Evolutionary conservation across 1,284 basidiomycete species (phyloP).

Genomic region (Kalmanozyma brasiliensis): DNA sequence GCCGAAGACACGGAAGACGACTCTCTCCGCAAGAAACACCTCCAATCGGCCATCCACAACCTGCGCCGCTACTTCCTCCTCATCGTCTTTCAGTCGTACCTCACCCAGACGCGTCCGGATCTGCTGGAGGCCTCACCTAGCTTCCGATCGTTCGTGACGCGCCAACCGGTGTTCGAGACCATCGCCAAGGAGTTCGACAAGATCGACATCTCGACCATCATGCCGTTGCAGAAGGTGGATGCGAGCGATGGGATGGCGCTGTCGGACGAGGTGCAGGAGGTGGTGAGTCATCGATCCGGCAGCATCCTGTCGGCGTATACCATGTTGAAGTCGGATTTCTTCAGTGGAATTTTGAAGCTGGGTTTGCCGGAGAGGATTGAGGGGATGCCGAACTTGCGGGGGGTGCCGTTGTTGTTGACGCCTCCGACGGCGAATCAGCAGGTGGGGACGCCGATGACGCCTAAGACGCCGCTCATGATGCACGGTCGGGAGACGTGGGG

Average conservation of each 20-base stretch:
- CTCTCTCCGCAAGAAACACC: conserved; percentile 75
- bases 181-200: conserved; percentile 88
- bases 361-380: conserved; percentile 61
- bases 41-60: conserved; percentile 51
- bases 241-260: conserved; percentile 79
- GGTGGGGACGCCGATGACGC: conserved; percentile 38
- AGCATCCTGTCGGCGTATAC: conserved; percentile 89
- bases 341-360: conserved; percentile 70
- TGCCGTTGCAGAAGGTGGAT: conserved; percentile 76
- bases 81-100: conserved; percentile 92
- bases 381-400: conserved; percentile 65
- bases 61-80: conserved; percentile 80
- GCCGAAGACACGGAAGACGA: conserved; percentile 85
- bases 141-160: conserved; percentile 61
- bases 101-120: conserved; percentile 85
- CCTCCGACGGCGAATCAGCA: conserved; percentile 19
- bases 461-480: conserved; percentile 27
- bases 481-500: conserved; percentile 63
- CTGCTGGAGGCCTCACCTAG: conserved; percentile 47
- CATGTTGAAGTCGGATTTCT: conserved; percentile 97
- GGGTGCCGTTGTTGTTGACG: conserved; percentile 54
- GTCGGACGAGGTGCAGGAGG: conserved; percentile 66
- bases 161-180: conserved; percentile 83
- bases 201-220: conserved; percentile 83
- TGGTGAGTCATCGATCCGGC: conserved; percentile 84